These are phyloP conservation scores for Pseudogymnoascus sp. DNA, from an alignment of 2,329 filamentous ascomycete genomes.

Conservation along the genomic window DNA sequence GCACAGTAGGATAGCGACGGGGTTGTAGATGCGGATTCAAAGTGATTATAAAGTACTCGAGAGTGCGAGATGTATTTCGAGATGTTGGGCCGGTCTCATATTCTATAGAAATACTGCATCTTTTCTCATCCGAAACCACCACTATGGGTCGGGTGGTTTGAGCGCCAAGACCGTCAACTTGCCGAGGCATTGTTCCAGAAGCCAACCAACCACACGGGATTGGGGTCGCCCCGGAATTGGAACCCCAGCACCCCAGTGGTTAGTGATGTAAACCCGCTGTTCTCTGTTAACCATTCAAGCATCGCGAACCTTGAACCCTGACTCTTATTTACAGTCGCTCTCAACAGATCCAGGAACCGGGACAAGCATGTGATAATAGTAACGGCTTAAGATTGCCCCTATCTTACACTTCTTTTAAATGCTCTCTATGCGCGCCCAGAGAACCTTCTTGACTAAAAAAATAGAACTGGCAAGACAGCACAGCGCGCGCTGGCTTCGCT, in stretches of 20 bases:
- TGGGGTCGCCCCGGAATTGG: not conserved
- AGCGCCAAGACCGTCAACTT: not conserved
- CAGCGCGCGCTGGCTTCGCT: slow-evolving; percentile 3
- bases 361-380: slow-evolving; percentile 2
- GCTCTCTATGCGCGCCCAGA: not conserved
- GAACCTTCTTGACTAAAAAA: slow-evolving; percentile 1
- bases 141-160: not conserved
- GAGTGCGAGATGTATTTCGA: not conserved
- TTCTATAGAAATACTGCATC: not conserved
- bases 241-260: not conserved
- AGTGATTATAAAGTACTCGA: not conserved
- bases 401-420: slow-evolving; percentile 4
- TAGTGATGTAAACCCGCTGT: not conserved
- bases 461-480: not conserved
- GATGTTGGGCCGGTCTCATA: not conserved
- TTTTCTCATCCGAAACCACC: slow-evolving; percentile 1
- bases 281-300: not conserved
- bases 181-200: slow-evolving; percentile 2
- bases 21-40: not conserved
- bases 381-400: slow-evolving; percentile 3
- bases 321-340: not conserved
- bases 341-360: not conserved
- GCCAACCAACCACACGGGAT: not conserved
- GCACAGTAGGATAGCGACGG: not conserved
- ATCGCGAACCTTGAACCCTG: not conserved